A percentile compares a stretch with the other conserved stretches of the same genome.
phyloP scores from a whole-genome alignment of 2,329 filamentous ascomycete species.

The Botrytis elliptica region DNA sequence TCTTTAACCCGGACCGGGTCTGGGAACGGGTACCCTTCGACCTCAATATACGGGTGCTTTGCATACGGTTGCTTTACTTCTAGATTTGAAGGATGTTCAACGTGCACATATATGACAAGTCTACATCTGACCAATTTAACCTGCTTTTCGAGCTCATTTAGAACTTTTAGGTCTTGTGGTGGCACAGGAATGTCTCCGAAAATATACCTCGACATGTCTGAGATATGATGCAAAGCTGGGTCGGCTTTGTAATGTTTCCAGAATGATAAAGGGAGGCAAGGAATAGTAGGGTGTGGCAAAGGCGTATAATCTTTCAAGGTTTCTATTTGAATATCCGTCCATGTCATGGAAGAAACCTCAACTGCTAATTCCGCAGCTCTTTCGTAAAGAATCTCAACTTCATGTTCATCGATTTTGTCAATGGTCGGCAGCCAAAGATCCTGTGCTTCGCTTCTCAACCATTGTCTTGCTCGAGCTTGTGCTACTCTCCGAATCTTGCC shows the following conservation, averaged over 20 bases:
- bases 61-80: background rate
- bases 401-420: background rate
- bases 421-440: background rate
- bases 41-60: background rate
- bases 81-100: background rate
- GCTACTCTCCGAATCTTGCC: background rate
- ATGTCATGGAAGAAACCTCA: background rate
- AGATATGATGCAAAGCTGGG: background rate
- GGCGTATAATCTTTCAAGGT: background rate
- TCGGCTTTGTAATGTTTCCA: background rate
- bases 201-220: background rate
- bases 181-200: background rate
- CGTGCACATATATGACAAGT: background rate
- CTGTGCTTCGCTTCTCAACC: background rate
- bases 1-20: fast-evolving
- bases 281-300: background rate
- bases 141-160: background rate
- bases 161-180: background rate
- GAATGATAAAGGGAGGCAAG: background rate
- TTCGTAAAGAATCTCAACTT: background rate
- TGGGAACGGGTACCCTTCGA: background rate
- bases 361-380: background rate
- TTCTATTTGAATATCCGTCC: background rate
- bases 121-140: background rate
- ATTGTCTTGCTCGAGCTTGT: background rate